Evolutionary conservation across 768 basidiomycete genomes (phyloP).

Genomic region (Tylopilus plumbeoviolaceoides): DNA sequence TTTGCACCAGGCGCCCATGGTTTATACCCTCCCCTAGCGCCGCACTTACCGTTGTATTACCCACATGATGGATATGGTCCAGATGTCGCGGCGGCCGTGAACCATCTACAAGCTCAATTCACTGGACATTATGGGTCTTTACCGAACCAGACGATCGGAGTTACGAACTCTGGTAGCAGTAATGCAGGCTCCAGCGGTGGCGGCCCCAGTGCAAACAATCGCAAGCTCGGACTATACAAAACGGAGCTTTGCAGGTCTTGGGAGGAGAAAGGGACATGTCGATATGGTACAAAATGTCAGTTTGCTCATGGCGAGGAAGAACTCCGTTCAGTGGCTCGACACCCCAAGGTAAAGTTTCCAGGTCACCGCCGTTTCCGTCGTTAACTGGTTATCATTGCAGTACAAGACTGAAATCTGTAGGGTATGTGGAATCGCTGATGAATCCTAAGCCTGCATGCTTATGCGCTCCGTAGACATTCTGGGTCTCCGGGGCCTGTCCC

Average conservation of each 20-base stretch:
- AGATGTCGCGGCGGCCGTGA: conserved; percentile 56
- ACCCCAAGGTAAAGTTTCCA: conserved; percentile 68
- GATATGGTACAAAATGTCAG: conserved; percentile 87
- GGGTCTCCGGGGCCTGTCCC: conserved; percentile 90
- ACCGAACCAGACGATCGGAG: conserved; percentile 40
- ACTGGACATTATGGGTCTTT: conserved; percentile 51
- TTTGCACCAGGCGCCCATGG: conserved; percentile 45
- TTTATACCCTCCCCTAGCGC: conserved; percentile 50
- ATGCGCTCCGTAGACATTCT: conserved; percentile 62
- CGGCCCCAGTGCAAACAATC: conserved; percentile 87
- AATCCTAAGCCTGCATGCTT: not conserved
- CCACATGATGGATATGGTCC: conserved; percentile 53
- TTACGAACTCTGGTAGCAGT: conserved; percentile 39
- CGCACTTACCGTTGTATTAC: conserved; percentile 66
- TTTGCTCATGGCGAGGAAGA: conserved; percentile 93
- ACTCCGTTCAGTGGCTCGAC: conserved; percentile 75
- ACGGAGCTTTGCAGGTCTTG: conserved; percentile 87
- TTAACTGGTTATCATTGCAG: conserved; percentile 36
- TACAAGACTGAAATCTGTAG: conserved; percentile 95
- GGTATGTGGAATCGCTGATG: conserved; percentile 39
- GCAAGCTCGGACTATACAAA: conserved; percentile 88
- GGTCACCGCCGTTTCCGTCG: not conserved
- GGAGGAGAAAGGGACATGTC: conserved; percentile 86
- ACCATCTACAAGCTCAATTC: conserved; percentile 54
- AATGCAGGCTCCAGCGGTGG: conserved; percentile 33